A percentile compares a stretch with the other conserved stretches of the same genome.
phyloP scores from a whole-genome alignment of 352 stramenopile species.

The Globisporangium okanoganense region DNA sequence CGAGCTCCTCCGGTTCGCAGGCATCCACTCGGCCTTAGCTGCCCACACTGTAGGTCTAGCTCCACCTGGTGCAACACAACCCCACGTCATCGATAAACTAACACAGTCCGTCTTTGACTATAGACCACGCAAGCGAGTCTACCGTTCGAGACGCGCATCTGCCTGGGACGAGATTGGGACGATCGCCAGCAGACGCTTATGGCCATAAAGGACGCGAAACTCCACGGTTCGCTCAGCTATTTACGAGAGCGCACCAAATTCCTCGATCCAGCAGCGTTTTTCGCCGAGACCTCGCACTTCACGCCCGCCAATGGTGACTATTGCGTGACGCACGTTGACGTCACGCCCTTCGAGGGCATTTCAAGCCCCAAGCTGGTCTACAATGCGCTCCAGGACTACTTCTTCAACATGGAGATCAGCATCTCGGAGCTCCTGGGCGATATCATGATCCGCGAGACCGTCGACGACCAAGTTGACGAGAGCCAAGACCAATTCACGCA shows the following conservation, averaged over 20 bases:
- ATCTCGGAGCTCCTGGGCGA: neutral
- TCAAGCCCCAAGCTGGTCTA: neutral
- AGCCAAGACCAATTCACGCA: neutral
- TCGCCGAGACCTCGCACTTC: neutral
- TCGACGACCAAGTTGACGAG: neutral
- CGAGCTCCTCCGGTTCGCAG: neutral
- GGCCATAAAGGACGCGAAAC: conserved; percentile 26
- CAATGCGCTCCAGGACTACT: neutral
- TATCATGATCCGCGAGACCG: neutral
- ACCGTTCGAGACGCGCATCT: conserved; percentile 13
- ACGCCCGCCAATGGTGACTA: neutral
- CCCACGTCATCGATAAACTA: neutral
- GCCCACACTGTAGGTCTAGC: neutral
- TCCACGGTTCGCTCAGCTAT: conserved; percentile 30
- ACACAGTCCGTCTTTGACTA: neutral
- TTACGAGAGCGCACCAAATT: conserved; percentile 30
- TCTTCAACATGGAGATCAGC: conserved; percentile 8
- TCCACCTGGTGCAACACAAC: neutral
- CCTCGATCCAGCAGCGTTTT: conserved; percentile 27
- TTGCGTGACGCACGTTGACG: neutral
- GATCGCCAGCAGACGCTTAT: conserved; percentile 26
- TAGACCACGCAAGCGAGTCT: neutral
- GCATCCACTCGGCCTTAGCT: neutral
- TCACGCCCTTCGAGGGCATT: neutral
- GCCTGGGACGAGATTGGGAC: conserved; percentile 16